Evolutionary conservation across 2,329 filamentous ascomycete genomes (phyloP).

Genomic region (Lanzia echinophila): DNA sequence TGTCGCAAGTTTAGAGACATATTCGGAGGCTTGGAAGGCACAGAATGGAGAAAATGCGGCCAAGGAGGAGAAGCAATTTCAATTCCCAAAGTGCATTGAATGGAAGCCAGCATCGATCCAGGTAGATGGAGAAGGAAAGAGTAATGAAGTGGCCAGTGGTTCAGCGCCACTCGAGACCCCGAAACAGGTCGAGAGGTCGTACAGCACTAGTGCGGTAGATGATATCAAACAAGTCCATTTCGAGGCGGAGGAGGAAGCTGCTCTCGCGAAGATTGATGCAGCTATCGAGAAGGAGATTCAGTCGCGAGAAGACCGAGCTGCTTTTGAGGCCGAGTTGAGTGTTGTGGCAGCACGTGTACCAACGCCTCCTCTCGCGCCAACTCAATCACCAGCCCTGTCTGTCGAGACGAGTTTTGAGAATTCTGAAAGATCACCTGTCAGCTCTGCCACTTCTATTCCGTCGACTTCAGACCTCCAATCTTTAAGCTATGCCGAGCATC

Average conservation of each 20-base stretch:
- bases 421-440: constrained; percentile 36
- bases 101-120: constrained; percentile 59
- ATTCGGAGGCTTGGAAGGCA: constrained; percentile 85
- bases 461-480: constrained; percentile 54
- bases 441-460: constrained; percentile 48
- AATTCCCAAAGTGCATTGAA: constrained; percentile 81
- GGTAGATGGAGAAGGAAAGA: constrained; percentile 20
- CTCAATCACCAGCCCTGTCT: constrained; percentile 25
- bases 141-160: constrained; percentile 12
- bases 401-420: constrained; percentile 35
- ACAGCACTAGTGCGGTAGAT: constrained; percentile 26
- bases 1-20: constrained; percentile 72
- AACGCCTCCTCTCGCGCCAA: constrained; percentile 21
- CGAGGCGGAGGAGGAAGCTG: constrained; percentile 45
- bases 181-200: constrained; percentile 23
- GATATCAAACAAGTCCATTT: constrained; percentile 29
- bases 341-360: constrained; percentile 27
- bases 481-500: constrained; percentile 67
- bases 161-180: constrained; percentile 7
- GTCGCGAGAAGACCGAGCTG: constrained; percentile 39
- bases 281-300: constrained; percentile 71
- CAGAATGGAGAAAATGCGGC: constrained; percentile 59
- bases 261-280: constrained; percentile 76
- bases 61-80: constrained; percentile 85
- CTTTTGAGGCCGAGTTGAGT: constrained; percentile 28